Evolutionary conservation across 805 yeast species (phyloP).

Genomic region (Scheffersomyces amazonensis): DNA sequence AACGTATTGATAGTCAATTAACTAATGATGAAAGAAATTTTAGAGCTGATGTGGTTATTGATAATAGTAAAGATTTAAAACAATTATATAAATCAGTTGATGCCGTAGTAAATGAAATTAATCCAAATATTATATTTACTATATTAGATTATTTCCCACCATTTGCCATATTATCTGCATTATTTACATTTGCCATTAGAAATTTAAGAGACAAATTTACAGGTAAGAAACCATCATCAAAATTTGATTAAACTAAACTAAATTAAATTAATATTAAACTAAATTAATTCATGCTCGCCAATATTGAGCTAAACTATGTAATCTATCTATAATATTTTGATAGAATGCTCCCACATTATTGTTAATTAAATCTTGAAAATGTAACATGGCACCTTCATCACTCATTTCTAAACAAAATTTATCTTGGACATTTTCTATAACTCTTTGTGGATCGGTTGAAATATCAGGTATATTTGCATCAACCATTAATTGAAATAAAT

Average conservation of each 20-base stretch:
- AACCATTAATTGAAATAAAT: constrained; percentile 89
- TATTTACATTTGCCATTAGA: constrained; percentile 17
- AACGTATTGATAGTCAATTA: constrained; percentile 79
- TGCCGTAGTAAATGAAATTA: constrained; percentile 19
- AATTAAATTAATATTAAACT: neutral
- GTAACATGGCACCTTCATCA: constrained; percentile 93
- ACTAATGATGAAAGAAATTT: constrained; percentile 51
- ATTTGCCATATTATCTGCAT: constrained; percentile 20
- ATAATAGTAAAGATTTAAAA: constrained; percentile 46
- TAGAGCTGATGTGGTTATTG: constrained; percentile 64
- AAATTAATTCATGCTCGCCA: constrained; percentile 71
- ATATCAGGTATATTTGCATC: constrained; percentile 92
- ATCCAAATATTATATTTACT: constrained; percentile 20
- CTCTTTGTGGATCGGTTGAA: constrained; percentile 77
- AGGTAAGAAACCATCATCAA: constrained; percentile 6
- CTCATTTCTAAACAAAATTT: constrained; percentile 90
- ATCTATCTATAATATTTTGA: constrained; percentile 92
- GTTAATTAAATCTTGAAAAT: constrained; percentile 90
- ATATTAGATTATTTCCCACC: constrained; percentile 25
- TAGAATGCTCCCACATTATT: constrained; percentile 91
- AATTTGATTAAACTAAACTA: neutral
- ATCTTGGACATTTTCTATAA: constrained; percentile 88
- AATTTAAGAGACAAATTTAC: constrained; percentile 17
- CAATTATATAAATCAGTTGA: constrained; percentile 20
- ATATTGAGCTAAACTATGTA: constrained; percentile 95